Conservation (phyloP, 2,329 filamentous ascomycete genomes). For the Immersiporthe knoxdaviesiana region DNA sequence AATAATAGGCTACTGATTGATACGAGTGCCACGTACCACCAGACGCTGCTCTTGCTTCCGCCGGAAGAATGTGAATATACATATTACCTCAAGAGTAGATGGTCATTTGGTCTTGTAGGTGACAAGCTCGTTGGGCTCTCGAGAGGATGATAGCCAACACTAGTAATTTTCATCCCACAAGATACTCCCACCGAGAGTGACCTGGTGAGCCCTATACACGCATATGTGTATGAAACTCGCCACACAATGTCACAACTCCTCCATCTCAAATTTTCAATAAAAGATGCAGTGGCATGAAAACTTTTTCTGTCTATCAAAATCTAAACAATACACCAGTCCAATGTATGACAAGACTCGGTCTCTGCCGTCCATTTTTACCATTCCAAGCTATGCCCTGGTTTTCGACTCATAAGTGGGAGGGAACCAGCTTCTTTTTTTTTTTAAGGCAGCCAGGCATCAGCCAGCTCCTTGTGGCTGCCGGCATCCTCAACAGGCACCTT, state of each 20-base stretch:
- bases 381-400: not conserved
- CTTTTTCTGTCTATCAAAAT: not conserved
- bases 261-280: not conserved
- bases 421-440: no score
- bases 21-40: not conserved
- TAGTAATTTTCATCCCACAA: no score
- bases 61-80: no score
- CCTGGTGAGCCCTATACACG: no score
- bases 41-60: not conserved
- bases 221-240: no score
- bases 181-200: no score
- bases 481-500: not conserved
- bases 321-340: not conserved
- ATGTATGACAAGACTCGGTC: not conserved
- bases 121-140: no score
- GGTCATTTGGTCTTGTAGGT: no score
- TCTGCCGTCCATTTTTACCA: no score
- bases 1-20: not conserved
- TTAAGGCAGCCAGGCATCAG: slow-evolving; percentile 3
- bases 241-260: not conserved
- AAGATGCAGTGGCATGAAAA: not conserved
- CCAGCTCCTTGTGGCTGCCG: slow-evolving; percentile 8
- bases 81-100: no score
- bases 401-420: no score
- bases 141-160: no score